Base-by-base conservation (phyloP, 352 stramenopile species). In the Globisporangium paroecandrum region DNA sequence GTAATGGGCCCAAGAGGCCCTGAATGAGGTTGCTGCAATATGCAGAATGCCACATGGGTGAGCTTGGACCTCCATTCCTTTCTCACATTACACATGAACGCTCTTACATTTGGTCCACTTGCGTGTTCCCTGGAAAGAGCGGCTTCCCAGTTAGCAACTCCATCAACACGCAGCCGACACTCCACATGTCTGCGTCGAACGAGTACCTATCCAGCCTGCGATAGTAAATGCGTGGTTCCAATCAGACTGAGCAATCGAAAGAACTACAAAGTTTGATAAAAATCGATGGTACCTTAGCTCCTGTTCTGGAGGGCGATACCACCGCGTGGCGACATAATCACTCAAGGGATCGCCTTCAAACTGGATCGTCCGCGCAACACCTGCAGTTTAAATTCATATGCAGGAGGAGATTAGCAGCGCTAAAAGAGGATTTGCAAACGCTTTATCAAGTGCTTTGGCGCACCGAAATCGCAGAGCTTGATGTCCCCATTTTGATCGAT, bases 161-260 rank as follows among this genome's bases (percentile, higher is more conserved):
- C 64, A 89, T 79, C 7, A 93, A 71, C 12, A 94, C 80, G 54
- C 87, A 94, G 2, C 87, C 85, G 2, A 93, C 79, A 55, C 87
- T 90, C 87, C 87, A 94, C 47, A 94, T 84, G 53, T 94, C 87
- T 8, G 87, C 85, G 65, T 91, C 81, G 60, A 92, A 94, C 20
- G 83, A 90, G 73, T 93, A 94, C 25, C 83, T 83, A 66, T 89
- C 85, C 18, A 89, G 74, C 22, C 86, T 94, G 62, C 27, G 63
- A 51, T 20, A 32, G 22, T 5, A 36, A 18, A 51, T 24, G 13
- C 8, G 4, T 7, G 15, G 13, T 4, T 47, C 27, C 24, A 12
- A 57, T 32, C n/a, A 57, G 51, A 32, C 4, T 32, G 29, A 32
- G 29, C 29, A 32, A 32, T 32, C 29, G 29, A 32, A 32, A 32